Evolutionary conservation across 352 stramenopile genomes (phyloP).

Genomic region (Phytopythium helicoides): DNA sequence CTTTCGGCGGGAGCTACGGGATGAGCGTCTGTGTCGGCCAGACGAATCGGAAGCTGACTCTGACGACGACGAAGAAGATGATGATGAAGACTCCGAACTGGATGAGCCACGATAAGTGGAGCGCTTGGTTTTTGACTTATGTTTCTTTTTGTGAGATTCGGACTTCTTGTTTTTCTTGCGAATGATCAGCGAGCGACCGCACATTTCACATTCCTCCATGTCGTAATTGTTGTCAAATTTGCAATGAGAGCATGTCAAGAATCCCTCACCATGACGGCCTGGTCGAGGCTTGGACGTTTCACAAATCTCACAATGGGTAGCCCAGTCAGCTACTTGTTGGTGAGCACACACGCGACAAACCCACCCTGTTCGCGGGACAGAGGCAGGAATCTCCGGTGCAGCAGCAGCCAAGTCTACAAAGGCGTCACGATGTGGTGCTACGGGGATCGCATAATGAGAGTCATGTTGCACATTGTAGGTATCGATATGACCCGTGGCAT

Average conservation of each 20-base stretch:
- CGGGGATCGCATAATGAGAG: constrained; percentile 29
- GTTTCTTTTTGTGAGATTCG: constrained; percentile 25
- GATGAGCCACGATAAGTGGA: constrained; percentile 38
- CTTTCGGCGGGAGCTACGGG: constrained; percentile 28
- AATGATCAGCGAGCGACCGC: constrained; percentile 32
- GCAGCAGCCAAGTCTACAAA: constrained; percentile 31
- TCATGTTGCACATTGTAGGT: constrained; percentile 16
- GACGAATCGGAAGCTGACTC: constrained; percentile 21
- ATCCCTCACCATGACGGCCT: constrained; percentile 41
- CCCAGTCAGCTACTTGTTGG: constrained; percentile 68
- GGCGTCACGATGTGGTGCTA: constrained; percentile 15
- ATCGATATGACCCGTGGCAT: constrained; percentile 12
- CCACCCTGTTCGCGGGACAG: constrained; percentile 45
- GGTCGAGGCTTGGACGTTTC: constrained; percentile 60
- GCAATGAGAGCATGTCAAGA: constrained; percentile 59
- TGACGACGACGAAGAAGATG: constrained; percentile 19
- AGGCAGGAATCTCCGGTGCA: constrained; percentile 23
- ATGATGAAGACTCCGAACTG: constrained; percentile 22
- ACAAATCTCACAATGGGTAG: constrained; percentile 68
- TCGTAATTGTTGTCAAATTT: constrained; percentile 82
- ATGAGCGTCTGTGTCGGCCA: constrained; percentile 16
- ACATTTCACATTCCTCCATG: constrained; percentile 68
- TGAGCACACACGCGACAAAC: constrained; percentile 67
- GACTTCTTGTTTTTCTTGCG: constrained; percentile 26
- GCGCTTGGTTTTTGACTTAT: constrained; percentile 27